Percentiles rank a stretch among this genome's conserved stretches.
Conservation (phyloP, 129 eudicot species). For the Arctium minus region DNA sequence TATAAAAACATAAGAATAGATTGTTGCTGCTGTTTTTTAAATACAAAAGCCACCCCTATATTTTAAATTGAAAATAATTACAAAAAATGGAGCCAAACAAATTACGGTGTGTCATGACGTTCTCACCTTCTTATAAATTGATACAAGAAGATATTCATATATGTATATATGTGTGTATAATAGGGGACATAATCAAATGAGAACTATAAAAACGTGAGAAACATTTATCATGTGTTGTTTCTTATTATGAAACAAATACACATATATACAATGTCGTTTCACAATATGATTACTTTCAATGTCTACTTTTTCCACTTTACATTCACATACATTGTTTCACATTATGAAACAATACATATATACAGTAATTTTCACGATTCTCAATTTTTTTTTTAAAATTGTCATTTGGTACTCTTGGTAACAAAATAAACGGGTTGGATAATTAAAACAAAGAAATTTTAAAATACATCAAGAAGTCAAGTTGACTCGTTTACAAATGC, state of each 20-base stretch:
- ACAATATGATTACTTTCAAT: too few species aligned
- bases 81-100: too few species aligned
- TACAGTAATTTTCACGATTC: too few species aligned
- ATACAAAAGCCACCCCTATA: background rate
- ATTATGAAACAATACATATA: too few species aligned
- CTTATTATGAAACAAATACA: too few species aligned
- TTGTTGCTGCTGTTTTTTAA: background rate
- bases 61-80: too few species aligned
- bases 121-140: background rate
- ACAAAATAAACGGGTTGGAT: background rate
- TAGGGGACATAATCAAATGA: background rate
- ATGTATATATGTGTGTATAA: too few species aligned
- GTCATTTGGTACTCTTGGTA: too few species aligned
- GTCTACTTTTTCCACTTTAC: background rate
- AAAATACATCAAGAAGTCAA: background rate
- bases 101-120: background rate
- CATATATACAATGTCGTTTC: background rate
- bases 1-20: background rate
- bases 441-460: background rate
- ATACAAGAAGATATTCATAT: background rate
- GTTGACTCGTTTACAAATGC: background rate
- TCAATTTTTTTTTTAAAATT: too few species aligned
- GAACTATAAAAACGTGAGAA: too few species aligned
- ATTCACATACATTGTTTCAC: too few species aligned
- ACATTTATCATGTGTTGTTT: too few species aligned